Evolutionary conservation across 352 stramenopile species (phyloP), one percentile per base, ranked within the genome.

Genomic region (Phytophthora podocarpi): DNA sequence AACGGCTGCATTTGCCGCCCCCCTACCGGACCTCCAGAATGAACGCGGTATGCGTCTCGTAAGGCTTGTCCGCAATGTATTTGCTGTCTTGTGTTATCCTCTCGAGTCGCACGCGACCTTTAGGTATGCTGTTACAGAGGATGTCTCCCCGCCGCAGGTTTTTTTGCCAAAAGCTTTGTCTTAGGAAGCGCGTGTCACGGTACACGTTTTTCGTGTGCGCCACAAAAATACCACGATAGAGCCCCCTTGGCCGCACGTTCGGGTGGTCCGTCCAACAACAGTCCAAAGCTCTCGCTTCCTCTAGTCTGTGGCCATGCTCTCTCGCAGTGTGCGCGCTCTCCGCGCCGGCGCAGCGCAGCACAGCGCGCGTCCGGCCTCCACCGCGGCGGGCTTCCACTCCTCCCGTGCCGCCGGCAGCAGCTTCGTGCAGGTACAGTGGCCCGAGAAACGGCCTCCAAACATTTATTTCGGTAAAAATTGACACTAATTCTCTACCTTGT

Each of bases 261-360:
- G 32, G 52, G 53, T 48, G 53, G 30, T 54, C 48, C 43, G 43
- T 51, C 43, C 21, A 51, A 16, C 43, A 30, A 37, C 46, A 57
- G 36, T 55, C 62, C 50, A 60, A 74, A 47, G 27, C 54, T 67
- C 55, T 40, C 43, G 36, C 11, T 11, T 58, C 45, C 37, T 11
- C n/a, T n/a, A n/a, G n/a, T 63, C 49, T 57, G 55, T 64, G 31
- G 61, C 43, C 59, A 91, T 91, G 82, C 70, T 91, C 24, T 77
- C 80, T 57, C 79, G 79, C 49, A 81, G 50, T 66, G 69, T 89
- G 55, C 82, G 82, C 39, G 70, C 72, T 57, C 48, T 88, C 45
- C 48, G 65, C 41, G 64, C 63, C 35, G 34, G 46, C 15, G 65
- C 70, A 34, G 51, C 57, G 42, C 77, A 77, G 49, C 66, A 42